These are phyloP conservation scores for Aspergillus ostianus DNA, from an alignment of 495 filamentous ascomycete species.

Conservation along the genomic window DNA sequence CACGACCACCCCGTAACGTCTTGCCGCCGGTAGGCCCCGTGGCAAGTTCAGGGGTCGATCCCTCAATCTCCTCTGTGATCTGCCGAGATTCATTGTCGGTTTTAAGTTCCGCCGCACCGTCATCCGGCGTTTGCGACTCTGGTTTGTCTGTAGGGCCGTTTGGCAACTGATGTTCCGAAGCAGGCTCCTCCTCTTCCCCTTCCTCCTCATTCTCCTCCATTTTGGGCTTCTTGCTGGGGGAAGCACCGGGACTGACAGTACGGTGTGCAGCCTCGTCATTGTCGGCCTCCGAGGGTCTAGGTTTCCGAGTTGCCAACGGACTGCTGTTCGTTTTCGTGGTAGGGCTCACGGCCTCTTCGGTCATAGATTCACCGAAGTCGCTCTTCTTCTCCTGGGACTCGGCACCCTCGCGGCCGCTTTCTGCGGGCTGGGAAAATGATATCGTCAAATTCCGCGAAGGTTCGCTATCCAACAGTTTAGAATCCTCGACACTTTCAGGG, in stretches of 20 bases:
- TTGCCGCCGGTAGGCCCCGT: constrained; percentile 19
- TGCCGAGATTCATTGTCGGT: constrained; percentile 22
- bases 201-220: constrained; percentile 26
- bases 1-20: constrained; percentile 38
- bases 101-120: constrained; percentile 15
- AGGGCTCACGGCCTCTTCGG: background rate
- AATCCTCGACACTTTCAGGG: constrained; percentile 3
- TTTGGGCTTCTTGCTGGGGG: constrained; percentile 31
- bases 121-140: constrained; percentile 20
- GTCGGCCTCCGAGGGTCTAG: constrained; percentile 30
- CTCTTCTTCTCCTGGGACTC: constrained; percentile 9
- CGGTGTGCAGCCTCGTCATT: constrained; percentile 19
- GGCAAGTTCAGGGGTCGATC: constrained; percentile 18
- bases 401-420: constrained; percentile 15
- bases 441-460: constrained; percentile 4
- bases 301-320: constrained; percentile 25
- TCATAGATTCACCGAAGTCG: background rate
- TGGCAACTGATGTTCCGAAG: constrained; percentile 19
- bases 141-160: constrained; percentile 23
- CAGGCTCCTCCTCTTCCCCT: constrained; percentile 19
- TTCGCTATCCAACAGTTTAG: constrained; percentile 4
- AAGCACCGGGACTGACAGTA: constrained; percentile 11
- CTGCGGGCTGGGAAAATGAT: background rate
- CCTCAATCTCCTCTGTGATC: constrained; percentile 24
- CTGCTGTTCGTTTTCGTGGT: constrained; percentile 11